A percentile compares a stretch with the other conserved stretches of the same genome.
These are phyloP conservation scores for Petunia axillaris DNA, from an alignment of 257 asterid species.

Conservation along the genomic window DNA sequence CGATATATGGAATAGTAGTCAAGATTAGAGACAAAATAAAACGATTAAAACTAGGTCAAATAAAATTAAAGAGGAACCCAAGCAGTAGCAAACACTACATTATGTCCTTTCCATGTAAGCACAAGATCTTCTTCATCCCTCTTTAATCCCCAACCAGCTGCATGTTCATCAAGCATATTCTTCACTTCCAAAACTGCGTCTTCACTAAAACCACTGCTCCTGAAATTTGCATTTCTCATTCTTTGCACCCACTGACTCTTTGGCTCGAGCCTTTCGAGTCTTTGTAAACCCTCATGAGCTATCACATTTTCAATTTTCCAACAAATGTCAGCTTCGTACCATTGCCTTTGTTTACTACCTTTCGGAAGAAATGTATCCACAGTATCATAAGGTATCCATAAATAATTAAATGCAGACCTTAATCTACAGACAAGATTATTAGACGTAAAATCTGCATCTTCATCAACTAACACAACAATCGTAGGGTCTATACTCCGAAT, in stretches of 20 bases:
- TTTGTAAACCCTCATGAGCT: conserved; percentile 65
- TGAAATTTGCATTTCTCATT: conserved; percentile 67
- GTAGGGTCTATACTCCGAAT: conserved; percentile 71
- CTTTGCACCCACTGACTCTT: conserved; percentile 73
- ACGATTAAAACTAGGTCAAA: not conserved
- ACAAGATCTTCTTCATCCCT: conserved; percentile 79
- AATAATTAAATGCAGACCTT: conserved; percentile 79
- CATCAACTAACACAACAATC: conserved; percentile 65
- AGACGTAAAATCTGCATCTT: conserved; percentile 91
- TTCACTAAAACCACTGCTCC: conserved; percentile 57
- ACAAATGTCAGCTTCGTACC: conserved; percentile 91
- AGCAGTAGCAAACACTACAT: conserved; percentile 85
- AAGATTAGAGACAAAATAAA: conserved; percentile 2
- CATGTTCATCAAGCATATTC: conserved; percentile 86
- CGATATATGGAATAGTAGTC: not conserved
- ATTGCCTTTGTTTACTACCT: conserved; percentile 77
- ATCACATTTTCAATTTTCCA: conserved; percentile 93
- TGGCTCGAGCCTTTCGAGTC: conserved; percentile 82
- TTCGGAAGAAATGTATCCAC: conserved; percentile 72
- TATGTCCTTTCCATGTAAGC: conserved; percentile 98
- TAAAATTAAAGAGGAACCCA: conserved; percentile 57
- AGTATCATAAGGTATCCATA: conserved; percentile 93
- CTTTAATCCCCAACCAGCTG: conserved; percentile 97
- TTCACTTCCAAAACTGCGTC: conserved; percentile 72
- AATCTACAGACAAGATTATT: conserved; percentile 56